Percentiles rank a stretch among this genome's conserved stretches.
Conservation (phyloP, 768 basidiomycete genomes). For the Termitomyces heimii region DNA sequence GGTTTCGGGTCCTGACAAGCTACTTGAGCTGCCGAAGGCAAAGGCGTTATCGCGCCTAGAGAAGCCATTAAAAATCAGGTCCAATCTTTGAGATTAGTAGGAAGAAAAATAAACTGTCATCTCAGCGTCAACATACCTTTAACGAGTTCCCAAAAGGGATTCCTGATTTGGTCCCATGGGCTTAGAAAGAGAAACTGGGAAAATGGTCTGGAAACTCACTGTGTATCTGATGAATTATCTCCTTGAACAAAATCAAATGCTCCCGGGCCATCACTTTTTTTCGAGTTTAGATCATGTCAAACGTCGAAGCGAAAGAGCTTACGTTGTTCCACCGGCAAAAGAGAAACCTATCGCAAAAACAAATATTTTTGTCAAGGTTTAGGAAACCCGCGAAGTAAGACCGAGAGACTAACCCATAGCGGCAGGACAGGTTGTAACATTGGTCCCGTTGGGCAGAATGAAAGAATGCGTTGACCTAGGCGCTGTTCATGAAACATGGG, state of each 20-base stretch:
- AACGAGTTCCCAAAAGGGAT: slow-evolving; percentile 78
- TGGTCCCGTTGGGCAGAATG: slow-evolving; percentile 57
- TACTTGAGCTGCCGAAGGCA: slow-evolving; percentile 51
- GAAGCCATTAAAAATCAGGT: background rate
- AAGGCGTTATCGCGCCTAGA: slow-evolving; percentile 58
- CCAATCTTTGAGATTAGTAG: background rate
- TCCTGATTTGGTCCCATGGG: slow-evolving; percentile 29
- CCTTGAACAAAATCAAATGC: slow-evolving; percentile 77
- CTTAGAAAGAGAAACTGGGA: background rate
- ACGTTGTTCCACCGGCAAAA: slow-evolving; percentile 82
- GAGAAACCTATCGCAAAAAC: slow-evolving; percentile 44
- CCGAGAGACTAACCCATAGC: slow-evolving; percentile 51
- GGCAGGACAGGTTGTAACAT: slow-evolving; percentile 68
- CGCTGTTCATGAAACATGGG: background rate
- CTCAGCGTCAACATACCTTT: slow-evolving; percentile 45
- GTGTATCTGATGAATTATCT: slow-evolving; percentile 51
- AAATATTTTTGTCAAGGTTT: background rate
- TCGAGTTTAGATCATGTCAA: background rate
- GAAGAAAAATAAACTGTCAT: background rate
- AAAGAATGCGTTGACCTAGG: slow-evolving; percentile 61
- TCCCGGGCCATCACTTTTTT: slow-evolving; percentile 68
- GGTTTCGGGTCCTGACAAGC: slow-evolving; percentile 77
- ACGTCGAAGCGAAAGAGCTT: slow-evolving; percentile 16
- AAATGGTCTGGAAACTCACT: slow-evolving; percentile 29
- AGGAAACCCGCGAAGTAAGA: background rate